phyloP scores from a whole-genome alignment of 2,329 filamentous ascomycete genomes.

The Calonectria fujianensis region DNA sequence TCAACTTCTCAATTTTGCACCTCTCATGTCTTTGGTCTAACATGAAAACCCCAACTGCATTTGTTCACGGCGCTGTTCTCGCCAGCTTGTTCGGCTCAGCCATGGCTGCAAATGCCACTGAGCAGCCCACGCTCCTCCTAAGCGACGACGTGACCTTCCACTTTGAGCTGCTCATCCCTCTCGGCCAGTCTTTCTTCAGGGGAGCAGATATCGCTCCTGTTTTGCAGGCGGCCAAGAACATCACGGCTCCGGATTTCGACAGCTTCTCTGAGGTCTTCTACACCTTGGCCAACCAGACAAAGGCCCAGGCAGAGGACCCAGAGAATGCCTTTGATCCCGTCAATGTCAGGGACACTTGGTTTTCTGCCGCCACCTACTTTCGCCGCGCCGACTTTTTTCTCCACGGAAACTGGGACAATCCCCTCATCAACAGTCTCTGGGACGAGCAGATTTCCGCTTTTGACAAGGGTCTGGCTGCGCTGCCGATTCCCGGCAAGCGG shows the following conservation, averaged over 20 bases:
- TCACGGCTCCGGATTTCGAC: conserved; percentile 50
- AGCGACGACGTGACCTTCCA: conserved; percentile 28
- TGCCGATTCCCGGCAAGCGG: conserved; percentile 61
- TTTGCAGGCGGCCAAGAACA: conserved; percentile 55
- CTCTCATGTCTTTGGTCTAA: neutral
- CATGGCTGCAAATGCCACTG: conserved; percentile 3
- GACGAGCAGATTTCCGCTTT: conserved; percentile 60
- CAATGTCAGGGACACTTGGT: conserved; percentile 54
- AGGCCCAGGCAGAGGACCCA: conserved; percentile 46
- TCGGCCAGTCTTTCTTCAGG: conserved; percentile 25
- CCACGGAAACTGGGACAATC: conserved; percentile 63
- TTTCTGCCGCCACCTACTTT: conserved; percentile 65
- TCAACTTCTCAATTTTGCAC: neutral
- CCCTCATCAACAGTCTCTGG: conserved; percentile 63
- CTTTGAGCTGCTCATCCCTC: conserved; percentile 31
- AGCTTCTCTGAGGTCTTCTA: conserved; percentile 52
- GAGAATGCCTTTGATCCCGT: conserved; percentile 49
- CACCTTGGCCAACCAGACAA: conserved; percentile 49
- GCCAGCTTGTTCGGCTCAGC: neutral
- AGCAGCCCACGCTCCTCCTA: conserved; percentile 21
- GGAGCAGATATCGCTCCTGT: conserved; percentile 58
- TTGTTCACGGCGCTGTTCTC: neutral
- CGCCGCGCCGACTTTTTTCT: conserved; percentile 65
- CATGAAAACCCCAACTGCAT: neutral
- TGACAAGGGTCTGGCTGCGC: conserved; percentile 60